These are phyloP conservation scores for Xylaria scruposa DNA, from an alignment of 495 filamentous ascomycete species.

Conservation along the genomic window DNA sequence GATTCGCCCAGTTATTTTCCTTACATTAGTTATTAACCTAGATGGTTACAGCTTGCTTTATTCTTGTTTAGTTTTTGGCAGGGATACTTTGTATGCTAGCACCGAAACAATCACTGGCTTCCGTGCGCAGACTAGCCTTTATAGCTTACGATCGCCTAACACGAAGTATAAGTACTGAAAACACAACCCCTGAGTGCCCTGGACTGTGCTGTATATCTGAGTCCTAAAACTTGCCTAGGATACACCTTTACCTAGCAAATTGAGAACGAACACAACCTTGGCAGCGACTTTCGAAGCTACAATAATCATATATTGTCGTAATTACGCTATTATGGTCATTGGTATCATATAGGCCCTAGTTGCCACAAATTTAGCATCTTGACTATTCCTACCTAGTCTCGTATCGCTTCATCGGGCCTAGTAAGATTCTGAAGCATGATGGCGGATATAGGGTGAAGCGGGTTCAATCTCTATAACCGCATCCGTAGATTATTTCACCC, in stretches of 20 bases:
- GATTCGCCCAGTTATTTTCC: too few species aligned
- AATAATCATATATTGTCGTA: background rate
- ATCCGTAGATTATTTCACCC: background rate
- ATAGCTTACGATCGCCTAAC: too few species aligned
- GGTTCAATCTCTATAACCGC: background rate
- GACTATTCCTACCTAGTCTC: slow-evolving; percentile 9
- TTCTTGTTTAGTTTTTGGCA: too few species aligned
- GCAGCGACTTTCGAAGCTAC: background rate
- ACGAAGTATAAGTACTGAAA: too few species aligned
- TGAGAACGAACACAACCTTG: background rate
- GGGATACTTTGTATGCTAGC: too few species aligned
- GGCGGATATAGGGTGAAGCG: background rate
- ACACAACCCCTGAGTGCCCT: too few species aligned
- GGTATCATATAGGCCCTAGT: background rate
- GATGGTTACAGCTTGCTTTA: too few species aligned
- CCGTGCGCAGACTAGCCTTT: too few species aligned
- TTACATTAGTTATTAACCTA: too few species aligned
- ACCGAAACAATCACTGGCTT: too few species aligned
- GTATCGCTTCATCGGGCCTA: slow-evolving; percentile 4
- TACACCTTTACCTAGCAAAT: background rate
- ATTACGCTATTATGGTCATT: background rate
- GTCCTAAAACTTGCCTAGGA: too few species aligned
- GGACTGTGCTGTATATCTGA: too few species aligned
- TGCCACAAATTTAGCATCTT: background rate
- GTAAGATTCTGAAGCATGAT: background rate